Conservation (phyloP, 2,329 filamentous ascomycete species). For the Cryoendolithus antarcticus region DNA sequence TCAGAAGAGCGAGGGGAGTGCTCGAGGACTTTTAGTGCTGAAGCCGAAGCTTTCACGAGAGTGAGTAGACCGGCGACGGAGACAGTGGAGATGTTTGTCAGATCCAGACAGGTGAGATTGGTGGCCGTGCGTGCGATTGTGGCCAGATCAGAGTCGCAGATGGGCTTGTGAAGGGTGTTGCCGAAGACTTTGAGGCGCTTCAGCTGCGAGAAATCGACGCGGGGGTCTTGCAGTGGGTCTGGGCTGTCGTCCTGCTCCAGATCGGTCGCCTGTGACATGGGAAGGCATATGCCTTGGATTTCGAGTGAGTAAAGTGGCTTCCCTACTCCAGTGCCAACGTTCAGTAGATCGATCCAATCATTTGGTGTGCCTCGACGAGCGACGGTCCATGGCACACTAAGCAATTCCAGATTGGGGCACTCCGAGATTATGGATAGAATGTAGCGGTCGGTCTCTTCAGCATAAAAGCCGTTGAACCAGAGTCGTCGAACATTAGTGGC, state of each 20-base stretch:
- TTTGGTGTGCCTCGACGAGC: conserved; percentile 36
- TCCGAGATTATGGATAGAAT: conserved; percentile 37
- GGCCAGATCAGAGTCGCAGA: conserved; percentile 37
- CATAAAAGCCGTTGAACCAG: conserved; percentile 45
- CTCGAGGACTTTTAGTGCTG: conserved; percentile 39
- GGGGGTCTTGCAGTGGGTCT: conserved; percentile 29
- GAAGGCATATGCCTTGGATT: conserved; percentile 37
- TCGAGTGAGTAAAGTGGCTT: conserved; percentile 39
- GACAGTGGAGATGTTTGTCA: conserved; percentile 41
- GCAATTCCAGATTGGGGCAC: conserved; percentile 34
- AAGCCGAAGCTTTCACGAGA: conserved; percentile 36
- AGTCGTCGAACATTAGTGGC: conserved; percentile 39
- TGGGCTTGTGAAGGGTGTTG: conserved; percentile 40
- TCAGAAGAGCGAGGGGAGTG: conserved; percentile 41
- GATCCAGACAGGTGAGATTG: conserved; percentile 39
- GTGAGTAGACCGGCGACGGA: conserved; percentile 41
- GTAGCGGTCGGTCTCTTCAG: conserved; percentile 36
- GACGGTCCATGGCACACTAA: conserved; percentile 42
- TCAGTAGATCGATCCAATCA: conserved; percentile 37
- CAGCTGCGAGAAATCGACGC: conserved; percentile 37
- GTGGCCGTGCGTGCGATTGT: conserved; percentile 40
- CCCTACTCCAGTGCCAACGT: conserved; percentile 25
- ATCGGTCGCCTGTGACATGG: conserved; percentile 31
- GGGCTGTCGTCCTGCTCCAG: conserved; percentile 26
- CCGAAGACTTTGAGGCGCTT: conserved; percentile 43